These are phyloP conservation scores for Erysimum cheiranthoides DNA, from an alignment of 345 rosid genomes.

Conservation along the genomic window DNA sequence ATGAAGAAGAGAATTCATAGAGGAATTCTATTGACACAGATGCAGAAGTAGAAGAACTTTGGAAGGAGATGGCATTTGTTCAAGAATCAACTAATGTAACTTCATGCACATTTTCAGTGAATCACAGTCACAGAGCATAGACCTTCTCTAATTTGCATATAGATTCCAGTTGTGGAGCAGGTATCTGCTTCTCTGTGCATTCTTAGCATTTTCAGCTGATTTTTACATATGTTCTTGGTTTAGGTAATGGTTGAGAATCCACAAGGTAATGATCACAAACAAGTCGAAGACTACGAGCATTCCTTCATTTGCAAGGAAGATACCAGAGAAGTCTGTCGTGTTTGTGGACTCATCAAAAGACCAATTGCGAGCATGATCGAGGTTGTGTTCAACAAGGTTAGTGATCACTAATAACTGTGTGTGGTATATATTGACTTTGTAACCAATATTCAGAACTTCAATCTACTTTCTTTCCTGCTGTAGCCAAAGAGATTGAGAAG, in stretches of 20 bases:
- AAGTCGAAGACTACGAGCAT: conserved; percentile 71
- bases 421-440: not conserved
- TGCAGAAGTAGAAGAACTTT: conserved; percentile 56
- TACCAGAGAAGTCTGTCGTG: conserved; percentile 85
- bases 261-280: conserved; percentile 48
- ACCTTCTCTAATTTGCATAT: not conserved
- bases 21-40: conserved; percentile 17
- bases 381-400: conserved; percentile 78
- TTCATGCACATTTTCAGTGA: not conserved
- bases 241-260: conserved; percentile 60
- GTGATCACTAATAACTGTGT: conserved; percentile 19
- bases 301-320: conserved; percentile 86
- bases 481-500: conserved; percentile 69
- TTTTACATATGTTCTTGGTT: conserved; percentile 27
- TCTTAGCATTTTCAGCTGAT: not conserved
- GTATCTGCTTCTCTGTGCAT: conserved; percentile 11
- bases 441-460: not conserved
- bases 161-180: not conserved
- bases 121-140: not conserved
- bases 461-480: conserved; percentile 27
- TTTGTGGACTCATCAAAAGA: conserved; percentile 80
- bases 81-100: conserved; percentile 71
- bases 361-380: conserved; percentile 80
- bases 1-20: conserved; percentile 28
- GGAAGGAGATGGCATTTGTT: conserved; percentile 81